Conservation (phyloP, 257 asterid genomes). For the Solanum ossicruentum region DNA sequence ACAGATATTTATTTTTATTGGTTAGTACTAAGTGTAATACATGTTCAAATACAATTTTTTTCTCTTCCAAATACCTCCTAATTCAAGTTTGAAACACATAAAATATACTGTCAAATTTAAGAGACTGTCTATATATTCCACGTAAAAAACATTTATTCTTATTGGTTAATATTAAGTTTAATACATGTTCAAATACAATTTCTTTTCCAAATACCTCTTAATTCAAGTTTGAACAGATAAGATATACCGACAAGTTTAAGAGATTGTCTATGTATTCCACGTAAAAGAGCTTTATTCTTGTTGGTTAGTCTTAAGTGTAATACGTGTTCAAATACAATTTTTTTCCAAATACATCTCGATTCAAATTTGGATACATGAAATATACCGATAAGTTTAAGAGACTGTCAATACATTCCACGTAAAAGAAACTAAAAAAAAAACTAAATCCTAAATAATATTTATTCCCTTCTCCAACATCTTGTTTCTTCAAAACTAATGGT, state of each 20-base stretch:
- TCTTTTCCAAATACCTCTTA: too few species aligned
- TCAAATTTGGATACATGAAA: neutral
- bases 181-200: neutral
- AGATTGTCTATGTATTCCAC: neutral
- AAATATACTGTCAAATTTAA: too few species aligned
- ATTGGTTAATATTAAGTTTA: neutral
- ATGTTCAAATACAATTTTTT: neutral
- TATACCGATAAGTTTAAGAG: too few species aligned
- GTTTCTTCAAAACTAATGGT: neutral
- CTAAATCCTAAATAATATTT: too few species aligned
- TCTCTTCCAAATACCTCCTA: too few species aligned
- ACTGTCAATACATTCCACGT: neutral
- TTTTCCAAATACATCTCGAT: too few species aligned
- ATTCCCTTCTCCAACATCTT: too few species aligned
- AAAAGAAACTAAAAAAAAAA: too few species aligned
- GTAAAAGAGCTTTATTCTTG: neutral
- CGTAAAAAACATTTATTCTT: neutral
- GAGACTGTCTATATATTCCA: neutral
- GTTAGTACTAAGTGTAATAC: neutral
- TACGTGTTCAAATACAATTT: neutral
- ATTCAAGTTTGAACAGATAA: neutral
- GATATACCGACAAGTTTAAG: neutral
- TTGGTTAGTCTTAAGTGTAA: neutral
- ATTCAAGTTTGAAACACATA: neutral
- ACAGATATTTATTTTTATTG: neutral